Percentiles rank a stretch among this genome's conserved stretches.
Conservation (phyloP, 83 land plant species). For the Diphasiastrum complanatum region DNA sequence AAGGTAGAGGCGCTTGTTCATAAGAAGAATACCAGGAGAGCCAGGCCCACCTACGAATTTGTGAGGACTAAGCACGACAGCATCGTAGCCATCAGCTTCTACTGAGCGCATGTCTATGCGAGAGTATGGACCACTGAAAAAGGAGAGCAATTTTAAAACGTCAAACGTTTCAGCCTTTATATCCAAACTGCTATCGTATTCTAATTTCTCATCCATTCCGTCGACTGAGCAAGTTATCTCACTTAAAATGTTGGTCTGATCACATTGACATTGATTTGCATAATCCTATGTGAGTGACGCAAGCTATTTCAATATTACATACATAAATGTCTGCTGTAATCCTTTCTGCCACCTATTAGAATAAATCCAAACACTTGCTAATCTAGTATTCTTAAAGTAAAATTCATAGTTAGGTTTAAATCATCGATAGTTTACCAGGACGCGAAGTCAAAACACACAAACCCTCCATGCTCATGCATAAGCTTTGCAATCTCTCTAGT, state of each 20-base stretch:
- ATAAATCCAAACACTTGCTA: not conserved
- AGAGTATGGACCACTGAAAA: conserved; percentile 57
- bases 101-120: conserved; percentile 65
- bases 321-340: too few relatives aligned
- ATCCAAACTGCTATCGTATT: too few relatives aligned
- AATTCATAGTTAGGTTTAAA: not conserved
- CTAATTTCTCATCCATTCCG: too few relatives aligned
- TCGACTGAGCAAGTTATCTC: too few relatives aligned
- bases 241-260: too few relatives aligned
- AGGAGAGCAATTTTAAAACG: conserved; percentile 1
- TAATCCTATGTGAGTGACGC: too few relatives aligned
- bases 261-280: too few relatives aligned
- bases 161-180: too few relatives aligned
- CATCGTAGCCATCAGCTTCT: conserved; percentile 62
- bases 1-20: conserved; percentile 50
- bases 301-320: too few relatives aligned
- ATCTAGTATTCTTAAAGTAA: too few relatives aligned
- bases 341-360: too few relatives aligned
- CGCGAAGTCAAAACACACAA: conserved; percentile 47
- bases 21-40: conserved; percentile 59
- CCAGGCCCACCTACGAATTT: conserved; percentile 80
- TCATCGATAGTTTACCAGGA: conserved; percentile 7
- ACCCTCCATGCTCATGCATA: conserved; percentile 40
- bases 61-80: conserved; percentile 73
- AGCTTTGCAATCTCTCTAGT: conserved; percentile 32